These are phyloP conservation scores for Botryotinia narcissicola DNA, from an alignment of 2,329 filamentous ascomycete species.

Conservation along the genomic window DNA sequence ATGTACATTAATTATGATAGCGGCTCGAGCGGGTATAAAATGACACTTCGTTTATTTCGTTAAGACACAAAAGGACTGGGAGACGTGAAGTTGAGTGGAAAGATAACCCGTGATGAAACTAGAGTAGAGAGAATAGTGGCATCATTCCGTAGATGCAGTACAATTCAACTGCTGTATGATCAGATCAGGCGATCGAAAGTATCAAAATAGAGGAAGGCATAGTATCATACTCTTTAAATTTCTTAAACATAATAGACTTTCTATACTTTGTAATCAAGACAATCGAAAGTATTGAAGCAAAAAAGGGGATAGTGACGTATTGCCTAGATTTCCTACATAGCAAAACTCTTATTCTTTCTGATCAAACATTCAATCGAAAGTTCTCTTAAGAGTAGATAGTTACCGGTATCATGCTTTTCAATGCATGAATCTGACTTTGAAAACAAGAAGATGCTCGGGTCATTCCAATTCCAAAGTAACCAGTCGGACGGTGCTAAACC, in stretches of 20 bases:
- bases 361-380: not conserved
- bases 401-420: not conserved
- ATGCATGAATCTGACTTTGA: not conserved
- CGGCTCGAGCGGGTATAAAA: conserved; percentile 3
- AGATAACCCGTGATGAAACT: not conserved
- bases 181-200: not conserved
- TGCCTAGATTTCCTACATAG: not conserved
- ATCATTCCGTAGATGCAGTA: not conserved
- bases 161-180: not conserved
- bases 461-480: not conserved
- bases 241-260: not conserved
- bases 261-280: too few species aligned
- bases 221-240: not conserved
- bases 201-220: not conserved
- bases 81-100: not conserved
- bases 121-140: not conserved
- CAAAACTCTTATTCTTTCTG: not conserved
- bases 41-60: conserved; percentile 2
- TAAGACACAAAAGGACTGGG: not conserved
- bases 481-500: not conserved
- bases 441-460: not conserved
- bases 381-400: not conserved
- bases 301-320: not conserved
- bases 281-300: not conserved
- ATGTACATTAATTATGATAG: conserved; percentile 16